Base-by-base conservation (phyloP, 208 protist species). In the Acanthamoeba castellanii region DNA sequence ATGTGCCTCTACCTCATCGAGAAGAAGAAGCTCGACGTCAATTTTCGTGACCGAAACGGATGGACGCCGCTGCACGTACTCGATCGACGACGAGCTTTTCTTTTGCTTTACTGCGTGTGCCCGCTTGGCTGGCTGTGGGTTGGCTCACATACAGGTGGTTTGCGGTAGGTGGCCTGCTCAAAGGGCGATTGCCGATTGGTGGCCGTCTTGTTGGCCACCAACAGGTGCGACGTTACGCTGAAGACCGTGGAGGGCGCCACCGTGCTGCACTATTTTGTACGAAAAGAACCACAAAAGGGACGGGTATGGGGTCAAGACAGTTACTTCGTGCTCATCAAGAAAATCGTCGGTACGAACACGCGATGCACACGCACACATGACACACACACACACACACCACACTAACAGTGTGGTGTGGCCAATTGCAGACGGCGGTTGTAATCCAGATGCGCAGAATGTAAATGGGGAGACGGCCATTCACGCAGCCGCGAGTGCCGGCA, bases 11-110 rank as follows among this genome's bases (percentile, higher is more conserved):
- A 47, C 82, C 57, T 89, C 32, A 20, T 89, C 37, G 47, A 47
- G 57, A 20, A 89, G 82, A 89, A 59, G 32, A 89, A 66, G 32
- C 0, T 89, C 22, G 37, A 89, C 50, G 57, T 89, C 45, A 89
- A 89, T 9, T 13, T 45, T 5, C 82, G 52, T 5, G 82, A 89
- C 82, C 82, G 50, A 8, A 66, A 89, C 52, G 82, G 82, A 11
- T 89, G 82, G 82, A 89, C 82, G 27, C 82, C 82, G 9, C 52
- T 89, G 13, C 82, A 89, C 82, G 82, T 89, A 89, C 47, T 32
- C 45, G 5, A 25, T n/a, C 37, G 8, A 11, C 1, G 22, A 52
- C 37, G 3, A 72, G 18, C 74, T 64, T 11, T 1, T 7, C 13
- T 11, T 1, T 64, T 1, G 57, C 13, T 61, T 22, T 14, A 4